phyloP scores from a whole-genome alignment of 192 early-diverging fungal genomes.

The Umbelopsis vinacea region DNA sequence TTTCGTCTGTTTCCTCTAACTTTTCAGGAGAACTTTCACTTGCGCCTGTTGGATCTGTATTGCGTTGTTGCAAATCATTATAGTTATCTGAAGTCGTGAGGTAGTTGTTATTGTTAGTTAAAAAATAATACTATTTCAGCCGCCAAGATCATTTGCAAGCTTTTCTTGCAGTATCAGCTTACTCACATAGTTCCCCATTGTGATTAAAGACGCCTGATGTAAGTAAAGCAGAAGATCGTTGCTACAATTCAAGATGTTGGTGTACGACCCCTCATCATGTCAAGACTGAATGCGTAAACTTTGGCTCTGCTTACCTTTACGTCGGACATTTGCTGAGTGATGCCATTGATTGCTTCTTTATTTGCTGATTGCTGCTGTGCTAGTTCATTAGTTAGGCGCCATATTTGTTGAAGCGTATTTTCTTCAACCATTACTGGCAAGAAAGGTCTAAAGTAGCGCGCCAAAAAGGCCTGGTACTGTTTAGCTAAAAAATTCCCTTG shows the following conservation, averaged over 20 bases:
- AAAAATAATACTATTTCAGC: too few relatives aligned
- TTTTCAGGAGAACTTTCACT: not conserved
- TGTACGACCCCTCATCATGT: not conserved
- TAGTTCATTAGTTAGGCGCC: slow-evolving; percentile 7
- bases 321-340: slow-evolving; percentile 13
- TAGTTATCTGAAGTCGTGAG: not conserved
- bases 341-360: slow-evolving; percentile 3
- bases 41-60: not conserved
- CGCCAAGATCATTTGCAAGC: too few relatives aligned
- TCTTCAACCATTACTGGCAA: slow-evolving; percentile 13
- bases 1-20: not conserved
- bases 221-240: slow-evolving; percentile 17
- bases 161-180: not conserved
- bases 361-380: slow-evolving; percentile 13
- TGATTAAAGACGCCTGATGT: slow-evolving; percentile 17
- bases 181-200: slow-evolving; percentile 16
- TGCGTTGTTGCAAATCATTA: not conserved
- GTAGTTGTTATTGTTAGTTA: not conserved
- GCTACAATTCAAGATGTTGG: not conserved
- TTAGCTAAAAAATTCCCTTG: not conserved
- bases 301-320: not conserved
- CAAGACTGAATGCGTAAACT: not conserved
- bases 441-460: not conserved
- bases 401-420: slow-evolving; percentile 14
- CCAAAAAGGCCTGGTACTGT: not conserved